A percentile compares a stretch with the other conserved stretches of the same genome.
phyloP scores from a whole-genome alignment of 768 basidiomycete genomes.

The Suillus fuscotomentosus region DNA sequence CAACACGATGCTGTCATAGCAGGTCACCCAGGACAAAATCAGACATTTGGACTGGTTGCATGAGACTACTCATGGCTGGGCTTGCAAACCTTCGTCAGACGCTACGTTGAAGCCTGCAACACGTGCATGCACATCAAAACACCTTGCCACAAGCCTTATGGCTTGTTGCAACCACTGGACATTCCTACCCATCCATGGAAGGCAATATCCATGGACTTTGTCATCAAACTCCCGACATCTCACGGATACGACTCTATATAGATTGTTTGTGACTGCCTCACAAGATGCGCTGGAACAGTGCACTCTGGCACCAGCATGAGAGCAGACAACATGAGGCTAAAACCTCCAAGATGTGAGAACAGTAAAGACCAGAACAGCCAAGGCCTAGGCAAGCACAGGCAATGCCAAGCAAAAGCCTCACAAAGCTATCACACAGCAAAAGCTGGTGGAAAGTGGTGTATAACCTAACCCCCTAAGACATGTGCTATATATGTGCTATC shows the following conservation, averaged over 20 bases:
- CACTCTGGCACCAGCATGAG: no score
- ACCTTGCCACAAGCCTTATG: slow-evolving; percentile 8
- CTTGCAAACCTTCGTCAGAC: background rate
- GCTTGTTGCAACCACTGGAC: slow-evolving; percentile 33
- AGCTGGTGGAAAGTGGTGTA: no score
- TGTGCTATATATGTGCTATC: no score
- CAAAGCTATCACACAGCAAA: no score
- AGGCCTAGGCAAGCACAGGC: no score
- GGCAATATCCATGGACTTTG: slow-evolving; percentile 41
- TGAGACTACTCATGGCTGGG: slow-evolving; percentile 41
- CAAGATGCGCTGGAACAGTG: background rate
- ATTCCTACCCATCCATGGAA: slow-evolving; percentile 36
- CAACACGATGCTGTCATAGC: slow-evolving; percentile 35
- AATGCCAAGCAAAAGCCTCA: no score
- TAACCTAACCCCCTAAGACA: no score
- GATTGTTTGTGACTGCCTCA: slow-evolving; percentile 18
- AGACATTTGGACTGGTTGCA: slow-evolving; percentile 30
- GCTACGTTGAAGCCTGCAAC: slow-evolving; percentile 2
- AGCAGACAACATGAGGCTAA: no score
- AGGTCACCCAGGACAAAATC: slow-evolving; percentile 40
- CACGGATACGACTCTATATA: slow-evolving; percentile 28
- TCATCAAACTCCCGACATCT: slow-evolving; percentile 31
- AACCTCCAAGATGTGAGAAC: no score
- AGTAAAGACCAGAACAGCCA: no score
- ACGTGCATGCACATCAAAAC: slow-evolving; percentile 3